phyloP scores from a whole-genome alignment of 805 yeast species.

The Lipomyces japonicus region DNA sequence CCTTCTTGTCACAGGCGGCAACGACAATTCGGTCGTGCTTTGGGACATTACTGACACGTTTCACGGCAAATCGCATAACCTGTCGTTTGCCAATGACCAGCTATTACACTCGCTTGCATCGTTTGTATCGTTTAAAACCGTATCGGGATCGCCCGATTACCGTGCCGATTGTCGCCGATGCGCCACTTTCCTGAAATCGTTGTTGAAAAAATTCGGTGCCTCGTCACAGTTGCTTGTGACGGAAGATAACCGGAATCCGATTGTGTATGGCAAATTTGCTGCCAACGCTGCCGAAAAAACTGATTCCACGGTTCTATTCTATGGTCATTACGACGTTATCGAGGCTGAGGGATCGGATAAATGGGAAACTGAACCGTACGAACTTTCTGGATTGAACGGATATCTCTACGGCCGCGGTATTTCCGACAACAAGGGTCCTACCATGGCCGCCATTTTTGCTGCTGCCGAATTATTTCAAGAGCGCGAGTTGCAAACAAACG shows the following conservation, averaged over 20 bases:
- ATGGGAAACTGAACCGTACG: constrained; percentile 81
- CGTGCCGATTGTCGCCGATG: constrained; percentile 82
- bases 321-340: constrained; percentile 95
- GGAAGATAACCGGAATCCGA: constrained; percentile 68
- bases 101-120: constrained; percentile 60
- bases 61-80: neutral
- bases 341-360: constrained; percentile 59
- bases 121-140: constrained; percentile 67
- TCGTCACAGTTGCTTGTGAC: constrained; percentile 67
- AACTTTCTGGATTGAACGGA: constrained; percentile 72
- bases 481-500: constrained; percentile 59
- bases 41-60: constrained; percentile 51
- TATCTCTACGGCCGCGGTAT: constrained; percentile 89
- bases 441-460: constrained; percentile 79
- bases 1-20: constrained; percentile 64
- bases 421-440: constrained; percentile 92
- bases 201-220: constrained; percentile 64
- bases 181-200: constrained; percentile 65
- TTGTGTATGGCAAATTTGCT: constrained; percentile 68
- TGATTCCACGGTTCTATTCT: constrained; percentile 58
- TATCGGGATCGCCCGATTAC: constrained; percentile 66
- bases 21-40: constrained; percentile 60
- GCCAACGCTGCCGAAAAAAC: constrained; percentile 35
- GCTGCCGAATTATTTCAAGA: constrained; percentile 65
- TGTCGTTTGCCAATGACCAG: constrained; percentile 51